These are phyloP conservation scores for Quercus phellos DNA, from an alignment of 331 rosid species.

Conservation along the genomic window DNA sequence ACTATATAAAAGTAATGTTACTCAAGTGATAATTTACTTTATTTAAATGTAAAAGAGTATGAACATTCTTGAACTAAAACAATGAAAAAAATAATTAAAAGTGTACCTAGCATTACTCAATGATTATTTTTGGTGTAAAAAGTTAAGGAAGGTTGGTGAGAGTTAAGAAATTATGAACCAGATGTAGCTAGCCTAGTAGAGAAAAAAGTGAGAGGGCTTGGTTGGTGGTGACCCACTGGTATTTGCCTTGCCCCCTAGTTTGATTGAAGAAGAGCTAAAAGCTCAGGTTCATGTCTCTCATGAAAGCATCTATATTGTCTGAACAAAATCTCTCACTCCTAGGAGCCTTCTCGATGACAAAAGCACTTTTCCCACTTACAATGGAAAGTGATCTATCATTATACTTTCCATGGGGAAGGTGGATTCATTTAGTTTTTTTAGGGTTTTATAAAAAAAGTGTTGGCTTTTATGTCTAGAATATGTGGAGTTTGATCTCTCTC, in stretches of 20 bases:
- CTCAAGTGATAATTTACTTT: too few species aligned
- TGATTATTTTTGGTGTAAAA: too few species aligned
- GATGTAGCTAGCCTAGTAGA: neutral
- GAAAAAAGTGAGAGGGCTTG: neutral
- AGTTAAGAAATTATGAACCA: too few species aligned
- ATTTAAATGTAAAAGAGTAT: too few species aligned
- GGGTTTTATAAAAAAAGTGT: neutral
- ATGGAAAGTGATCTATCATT: constrained; percentile 11
- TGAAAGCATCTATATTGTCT: constrained; percentile 7
- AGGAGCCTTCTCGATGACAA: constrained; percentile 20
- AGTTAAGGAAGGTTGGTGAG: too few species aligned
- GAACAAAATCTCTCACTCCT: constrained; percentile 5
- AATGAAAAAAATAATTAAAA: too few species aligned
- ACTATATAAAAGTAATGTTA: too few species aligned
- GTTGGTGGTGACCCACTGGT: constrained; percentile 3
- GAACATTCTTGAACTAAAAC: too few species aligned
- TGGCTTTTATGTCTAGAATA: neutral
- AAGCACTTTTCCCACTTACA: constrained; percentile 9
- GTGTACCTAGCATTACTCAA: too few species aligned
- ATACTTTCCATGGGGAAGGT: constrained; percentile 3
- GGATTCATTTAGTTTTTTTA: neutral
- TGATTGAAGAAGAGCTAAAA: constrained; percentile 2
- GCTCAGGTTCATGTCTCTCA: constrained; percentile 7
- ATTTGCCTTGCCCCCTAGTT: neutral
- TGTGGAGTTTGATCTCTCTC: neutral